Evolutionary conservation across 177 flowering plant genomes (phyloP), one percentile per base, ranked within the genome.

Genomic region (Telopea speciosissima): DNA sequence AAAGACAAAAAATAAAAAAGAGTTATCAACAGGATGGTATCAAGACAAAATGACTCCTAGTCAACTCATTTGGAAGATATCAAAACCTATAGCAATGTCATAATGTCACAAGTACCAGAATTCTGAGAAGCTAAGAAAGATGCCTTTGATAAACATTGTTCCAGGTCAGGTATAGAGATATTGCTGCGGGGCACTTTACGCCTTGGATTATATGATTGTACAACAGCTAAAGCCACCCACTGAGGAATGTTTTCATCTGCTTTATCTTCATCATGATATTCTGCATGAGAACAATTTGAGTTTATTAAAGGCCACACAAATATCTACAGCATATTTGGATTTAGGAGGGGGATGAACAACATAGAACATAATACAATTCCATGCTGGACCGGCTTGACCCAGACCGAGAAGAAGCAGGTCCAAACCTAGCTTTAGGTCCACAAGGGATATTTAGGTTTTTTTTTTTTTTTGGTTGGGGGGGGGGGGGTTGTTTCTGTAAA

Each of bases 211-310:
- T 91, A 95, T 22, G 97, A 88, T 71, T 95, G 99, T 26, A 91
- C 96, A 73, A 95, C 90, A 74, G 94, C 96, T 77, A 95, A 80
- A 75, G 88, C 94, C 49, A 89, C 97, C 93, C 96, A 90, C 68
- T 69, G 82, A 31, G 85, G 85, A 79, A 72, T 16, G 65, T 62
- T 62, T 75, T n/a, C 69, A 68, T 54, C 75, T 67, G 11, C 64
- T 66, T 44, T 70, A 44, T 70, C 70, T 31, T 73, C 78, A 66
- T 70, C 80, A 70, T 22, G 9, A 21, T 78, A 85, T 73, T 81
- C 96, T 87, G 89, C 74, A 49, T 49, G 19, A 49, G 14, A 16
- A 49, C 54, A 49, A 49, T 16, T 49, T 11, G 40, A 36, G 54
- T 49, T 49, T 14, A 36, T 49, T 49, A 49, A 49, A 49, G 54